Evolutionary conservation across 2,329 filamentous ascomycete genomes (phyloP).

Genomic region (Coniochaeta prunicola): DNA sequence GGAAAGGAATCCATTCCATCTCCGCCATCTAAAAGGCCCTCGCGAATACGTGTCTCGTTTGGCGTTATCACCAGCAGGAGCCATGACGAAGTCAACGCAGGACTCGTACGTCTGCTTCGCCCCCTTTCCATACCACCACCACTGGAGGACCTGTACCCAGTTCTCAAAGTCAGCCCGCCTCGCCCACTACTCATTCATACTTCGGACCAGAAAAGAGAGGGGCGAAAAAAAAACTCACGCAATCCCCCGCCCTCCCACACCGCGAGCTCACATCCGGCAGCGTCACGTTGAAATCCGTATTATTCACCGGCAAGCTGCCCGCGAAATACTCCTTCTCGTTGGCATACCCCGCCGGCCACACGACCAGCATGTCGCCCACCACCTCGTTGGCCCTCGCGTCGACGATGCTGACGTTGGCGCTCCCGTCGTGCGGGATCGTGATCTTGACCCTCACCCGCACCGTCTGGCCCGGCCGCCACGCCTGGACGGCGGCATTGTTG

Average conservation of each 20-base stretch:
- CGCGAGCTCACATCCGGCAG: neutral
- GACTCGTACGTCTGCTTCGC: conserved; percentile 3
- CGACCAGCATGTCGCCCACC: conserved; percentile 28
- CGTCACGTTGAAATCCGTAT: conserved; percentile 3
- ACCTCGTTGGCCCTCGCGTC: conserved; percentile 31
- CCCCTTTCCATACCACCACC: conserved; percentile 4
- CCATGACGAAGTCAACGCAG: conserved; percentile 4
- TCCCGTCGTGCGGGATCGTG: conserved; percentile 30
- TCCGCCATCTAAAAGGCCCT: neutral
- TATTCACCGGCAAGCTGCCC: conserved; percentile 1
- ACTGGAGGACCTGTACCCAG: conserved; percentile 2
- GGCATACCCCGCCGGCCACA: neutral
- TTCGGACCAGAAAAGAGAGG: neutral
- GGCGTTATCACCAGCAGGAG: neutral
- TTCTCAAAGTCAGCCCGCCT: neutral
- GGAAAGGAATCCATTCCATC: neutral
- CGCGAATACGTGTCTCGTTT: neutral
- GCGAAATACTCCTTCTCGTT: conserved; percentile 4
- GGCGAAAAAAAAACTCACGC: neutral
- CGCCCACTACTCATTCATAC: too few species aligned
- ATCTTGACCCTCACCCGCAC: conserved; percentile 29
- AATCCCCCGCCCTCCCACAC: conserved; percentile 1
- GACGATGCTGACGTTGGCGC: conserved; percentile 34
- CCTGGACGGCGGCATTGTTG: conserved; percentile 21
- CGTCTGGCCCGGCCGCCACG: conserved; percentile 22